Percentiles rank a stretch among this genome's conserved stretches.
Conservation (phyloP, 768 basidiomycete genomes). For the Lactarius tabidus region DNA sequence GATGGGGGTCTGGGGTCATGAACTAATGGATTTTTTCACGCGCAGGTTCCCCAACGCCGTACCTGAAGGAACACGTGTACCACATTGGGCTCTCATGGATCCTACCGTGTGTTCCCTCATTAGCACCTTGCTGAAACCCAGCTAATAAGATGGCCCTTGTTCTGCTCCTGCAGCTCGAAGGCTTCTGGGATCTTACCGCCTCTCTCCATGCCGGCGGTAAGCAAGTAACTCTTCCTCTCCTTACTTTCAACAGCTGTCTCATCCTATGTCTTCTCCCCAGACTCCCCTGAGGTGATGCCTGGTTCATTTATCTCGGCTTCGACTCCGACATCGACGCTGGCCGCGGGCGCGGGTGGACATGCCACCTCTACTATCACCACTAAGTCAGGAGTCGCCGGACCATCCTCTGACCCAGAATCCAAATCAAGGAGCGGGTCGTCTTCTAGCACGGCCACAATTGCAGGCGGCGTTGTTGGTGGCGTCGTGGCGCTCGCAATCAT, state of each 20-base stretch:
- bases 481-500: background rate
- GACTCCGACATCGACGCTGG: no score
- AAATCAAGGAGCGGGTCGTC: no score
- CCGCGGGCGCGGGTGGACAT: background rate
- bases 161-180: no score
- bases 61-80: background rate
- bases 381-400: background rate
- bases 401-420: background rate
- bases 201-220: background rate
- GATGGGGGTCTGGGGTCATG: background rate
- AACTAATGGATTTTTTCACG: background rate
- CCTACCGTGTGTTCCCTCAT: background rate
- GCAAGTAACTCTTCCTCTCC: background rate
- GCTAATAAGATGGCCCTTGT: background rate
- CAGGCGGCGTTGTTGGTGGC: background rate
- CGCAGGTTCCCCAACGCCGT: conserved; percentile 9
- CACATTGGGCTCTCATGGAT: conserved; percentile 1
- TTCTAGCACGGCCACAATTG: background rate
- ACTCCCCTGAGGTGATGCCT: background rate
- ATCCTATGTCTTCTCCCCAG: background rate
- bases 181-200: background rate
- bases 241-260: background rate
- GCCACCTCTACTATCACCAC: background rate
- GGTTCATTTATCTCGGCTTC: background rate
- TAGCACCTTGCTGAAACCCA: background rate